Conservation (phyloP, 352 stramenopile genomes). For the Phytophthora hibernalis region DNA sequence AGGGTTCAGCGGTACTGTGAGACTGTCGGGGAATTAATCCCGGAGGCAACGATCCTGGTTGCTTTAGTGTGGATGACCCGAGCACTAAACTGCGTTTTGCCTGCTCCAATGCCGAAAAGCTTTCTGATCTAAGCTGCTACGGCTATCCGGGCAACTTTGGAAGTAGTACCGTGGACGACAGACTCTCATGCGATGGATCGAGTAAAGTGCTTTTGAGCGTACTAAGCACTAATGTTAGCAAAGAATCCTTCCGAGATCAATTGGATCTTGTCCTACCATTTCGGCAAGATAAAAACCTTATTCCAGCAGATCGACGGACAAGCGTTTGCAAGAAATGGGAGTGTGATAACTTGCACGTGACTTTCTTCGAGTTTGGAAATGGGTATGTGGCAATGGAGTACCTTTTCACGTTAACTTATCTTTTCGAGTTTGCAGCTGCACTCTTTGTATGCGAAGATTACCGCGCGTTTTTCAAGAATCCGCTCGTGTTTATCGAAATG, state of each 20-base stretch:
- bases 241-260: slow-evolving; percentile 29
- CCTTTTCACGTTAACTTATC: slow-evolving; percentile 69
- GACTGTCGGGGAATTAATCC: slow-evolving; percentile 26
- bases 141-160: slow-evolving; percentile 67
- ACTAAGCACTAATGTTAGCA: slow-evolving; percentile 2
- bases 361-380: slow-evolving; percentile 71
- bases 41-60: slow-evolving; percentile 60
- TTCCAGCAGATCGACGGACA: slow-evolving; percentile 38
- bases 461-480: slow-evolving; percentile 69
- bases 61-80: slow-evolving; percentile 56
- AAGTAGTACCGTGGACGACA: slow-evolving; percentile 25
- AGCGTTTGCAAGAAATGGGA: slow-evolving; percentile 81
- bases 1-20: slow-evolving; percentile 65
- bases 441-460: slow-evolving; percentile 52
- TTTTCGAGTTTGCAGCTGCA: slow-evolving; percentile 58
- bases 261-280: slow-evolving; percentile 61
- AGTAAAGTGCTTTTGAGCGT: slow-evolving; percentile 25
- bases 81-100: slow-evolving; percentile 51
- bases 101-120: slow-evolving; percentile 52
- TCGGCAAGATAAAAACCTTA: slow-evolving; percentile 50
- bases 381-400: slow-evolving; percentile 69
- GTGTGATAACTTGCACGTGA: slow-evolving; percentile 77
- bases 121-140: slow-evolving; percentile 53
- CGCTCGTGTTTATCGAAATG: slow-evolving; percentile 69
- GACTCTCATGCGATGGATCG: slow-evolving; percentile 56